Base-by-base conservation (phyloP, 768 basidiomycete species). In the Suillus bovinus region DNA sequence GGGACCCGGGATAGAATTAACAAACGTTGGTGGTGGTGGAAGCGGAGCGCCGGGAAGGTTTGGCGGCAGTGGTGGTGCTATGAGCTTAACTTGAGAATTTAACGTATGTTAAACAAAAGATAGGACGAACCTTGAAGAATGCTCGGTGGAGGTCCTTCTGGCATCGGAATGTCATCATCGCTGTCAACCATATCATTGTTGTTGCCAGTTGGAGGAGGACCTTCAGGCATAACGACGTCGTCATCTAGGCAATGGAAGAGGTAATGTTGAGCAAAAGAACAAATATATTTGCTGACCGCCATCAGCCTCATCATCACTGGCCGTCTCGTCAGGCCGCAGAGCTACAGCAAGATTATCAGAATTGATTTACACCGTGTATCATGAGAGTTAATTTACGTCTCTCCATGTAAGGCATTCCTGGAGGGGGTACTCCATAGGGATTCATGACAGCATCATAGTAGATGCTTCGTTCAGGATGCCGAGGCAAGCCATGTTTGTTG, bases 401-500 rank as follows among this genome's bases (percentile, higher is more conserved):
- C 72, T 98, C 93, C 61, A 85, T 78, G 74, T 97, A 98, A n/a
- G 93, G 94, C 94, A 97, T 93, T 8, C 96, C 96, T 14, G 96
- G 96, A 46, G 96, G 96, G 22, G 96, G 87, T 20, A 94, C 91
- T 33, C 95, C 96, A 71, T 82, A 95, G 27, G 94, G 94, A 72
- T 99, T 99, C 85, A 96, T 88, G 46, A 94, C 84, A 33, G 91
- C 84, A 69, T 99, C 91, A 77, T 94, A 98, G 74, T 96, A 98
- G 39, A 96, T 80, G 75, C 91, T 94, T 66, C 93, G 82, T 70
- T 93, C 93, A n/a, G 95, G 95, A 77, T 94, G 92, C 59, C 89
- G 81, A 64, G 94, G 90, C 44, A 93, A 82, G 13, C 95, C 95
- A 69, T 90, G 85, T 73, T 90, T 90, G 69, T 90, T 85, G 78